Evolutionary conservation across 2,329 filamentous ascomycete genomes (phyloP), one percentile per base, ranked within the genome.

Genomic region (Aspergillus neotritici): DNA sequence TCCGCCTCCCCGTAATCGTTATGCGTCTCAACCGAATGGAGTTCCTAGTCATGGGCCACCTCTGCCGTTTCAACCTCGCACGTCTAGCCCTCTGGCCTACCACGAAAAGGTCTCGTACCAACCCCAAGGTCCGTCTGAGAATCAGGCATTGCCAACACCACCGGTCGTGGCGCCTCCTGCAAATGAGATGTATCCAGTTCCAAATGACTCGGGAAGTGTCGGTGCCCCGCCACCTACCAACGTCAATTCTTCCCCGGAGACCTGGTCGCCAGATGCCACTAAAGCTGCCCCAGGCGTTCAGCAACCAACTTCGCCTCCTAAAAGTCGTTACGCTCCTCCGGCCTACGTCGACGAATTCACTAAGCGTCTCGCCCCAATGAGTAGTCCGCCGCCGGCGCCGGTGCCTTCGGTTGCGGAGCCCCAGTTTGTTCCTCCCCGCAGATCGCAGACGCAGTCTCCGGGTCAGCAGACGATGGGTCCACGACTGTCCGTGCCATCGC

Each of bases 21-120:
- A 72, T 53, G 62, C 57, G 28, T 69, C 69, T 15, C 70, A 61
- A 49, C 66, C 61, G 12, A 43, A 61, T 28, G 50, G 47, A 37
- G 51, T 57, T 15, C 55, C 58, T 37, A 51, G 58, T 4, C 56
- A 58, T 31, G 47, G 49, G 9, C 49, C 48, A 28, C 55, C 65
- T 11, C 68, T 79, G 47, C 70, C 76, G 4, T 83, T 82, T 59
- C 76, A 79, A 33, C 80, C 80, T 13, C 72, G 80, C 43, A 83
- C 79, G 5, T 83, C 79, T n/a, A 83, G 80, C 59, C 80, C 80
- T 12, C 67, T 83, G 12, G 79, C 79, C 28, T 74, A 76, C 38
- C 75, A 71, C 41, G 64, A 67, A 37, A 67, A 64, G 42, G 50
- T 53, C 28, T 63, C 60, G 5, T 65, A 66, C 39, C 61, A 61